Percentiles rank a stretch among this genome's conserved stretches.
These are phyloP conservation scores for Pichia sp. DNA, from an alignment of 1,139 yeast genomes.

Conservation along the genomic window DNA sequence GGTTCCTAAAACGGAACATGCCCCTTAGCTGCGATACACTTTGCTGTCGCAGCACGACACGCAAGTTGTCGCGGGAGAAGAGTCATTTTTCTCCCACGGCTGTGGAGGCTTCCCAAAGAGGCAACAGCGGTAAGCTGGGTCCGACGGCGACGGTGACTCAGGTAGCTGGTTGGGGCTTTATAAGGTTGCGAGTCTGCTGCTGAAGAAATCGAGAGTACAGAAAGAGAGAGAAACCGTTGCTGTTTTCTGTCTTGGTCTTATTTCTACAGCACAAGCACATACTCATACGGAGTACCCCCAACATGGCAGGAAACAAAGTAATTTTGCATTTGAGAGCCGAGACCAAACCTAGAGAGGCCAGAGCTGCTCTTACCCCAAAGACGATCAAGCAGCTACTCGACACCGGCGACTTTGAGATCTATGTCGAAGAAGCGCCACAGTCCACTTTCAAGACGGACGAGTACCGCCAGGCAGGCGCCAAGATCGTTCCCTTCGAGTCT, in stretches of 20 bases:
- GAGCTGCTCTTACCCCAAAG: slow-evolving; percentile 93
- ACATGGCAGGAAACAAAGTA: slow-evolving; percentile 35
- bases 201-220: neutral
- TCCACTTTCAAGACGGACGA: slow-evolving; percentile 74
- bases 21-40: neutral
- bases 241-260: too few relatives aligned
- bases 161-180: neutral
- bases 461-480: slow-evolving; percentile 76
- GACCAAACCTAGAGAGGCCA: slow-evolving; percentile 93
- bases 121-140: neutral
- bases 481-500: slow-evolving; percentile 85
- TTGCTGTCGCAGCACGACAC: neutral
- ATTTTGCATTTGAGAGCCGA: slow-evolving; percentile 87
- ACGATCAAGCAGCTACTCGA: slow-evolving; percentile 79
- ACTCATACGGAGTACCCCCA: neutral
- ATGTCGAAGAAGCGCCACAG: slow-evolving; percentile 81
- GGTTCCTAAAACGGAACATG: neutral
- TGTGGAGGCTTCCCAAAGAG: neutral
- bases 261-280: too few relatives aligned
- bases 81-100: neutral
- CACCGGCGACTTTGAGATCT: slow-evolving; percentile 77
- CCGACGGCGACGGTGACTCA: neutral
- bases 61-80: neutral
- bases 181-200: slow-evolving; percentile 2
- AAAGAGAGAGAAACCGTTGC: too few relatives aligned